Base-by-base conservation (phyloP, 768 basidiomycete genomes). In the Hygrophorus russula region DNA sequence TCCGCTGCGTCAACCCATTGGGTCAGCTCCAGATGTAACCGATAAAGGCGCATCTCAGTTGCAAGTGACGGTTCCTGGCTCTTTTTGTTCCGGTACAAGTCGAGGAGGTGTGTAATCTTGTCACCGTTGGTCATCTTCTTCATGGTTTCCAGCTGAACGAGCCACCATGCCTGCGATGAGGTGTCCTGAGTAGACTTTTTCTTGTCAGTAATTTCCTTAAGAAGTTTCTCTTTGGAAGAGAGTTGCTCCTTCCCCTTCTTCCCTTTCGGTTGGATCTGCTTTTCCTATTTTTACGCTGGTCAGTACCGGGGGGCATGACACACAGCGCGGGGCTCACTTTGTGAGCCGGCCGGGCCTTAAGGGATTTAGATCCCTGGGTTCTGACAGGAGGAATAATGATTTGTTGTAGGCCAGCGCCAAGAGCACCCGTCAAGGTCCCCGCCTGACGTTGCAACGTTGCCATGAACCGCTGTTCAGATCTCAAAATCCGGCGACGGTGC, bases 381-480 rank as follows among this genome's bases (percentile, higher is more conserved):
- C 66, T 56, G 7, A 66, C 68, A 1, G 67, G 50, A 0, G 66
- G 61, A 45, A 84, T 82, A n/a, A 69, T 62, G 27, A 76, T 68
- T 41, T 69, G 70, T 51, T 73, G 63, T 19, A 84, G 58, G 5
- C 57, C 56, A 1, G 61, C 65, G 1, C 82, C 82, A 0, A 65
- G 66, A 4, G 80, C 79, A 0, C 82, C 82, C 0, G 76, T 79
- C 45, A 84, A 54, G 0, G 78, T 80, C 31, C 69, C 71, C 8
- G 82, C 80, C 35, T 76, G 74, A 41, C 66, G 59, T 41, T 78
- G 77, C 44, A 84, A 52, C 10, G 53, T 60, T 27, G 66, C 59
- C 74, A 80, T 80, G 53, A 73, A 75, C 0, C 68, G 60, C 50
- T 85, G 82, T n/a, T 74, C 65, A 12, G 54, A 51, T 12, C 62